Conservation (phyloP, 164 flowering plant species). For the Buxus sempervirens region DNA sequence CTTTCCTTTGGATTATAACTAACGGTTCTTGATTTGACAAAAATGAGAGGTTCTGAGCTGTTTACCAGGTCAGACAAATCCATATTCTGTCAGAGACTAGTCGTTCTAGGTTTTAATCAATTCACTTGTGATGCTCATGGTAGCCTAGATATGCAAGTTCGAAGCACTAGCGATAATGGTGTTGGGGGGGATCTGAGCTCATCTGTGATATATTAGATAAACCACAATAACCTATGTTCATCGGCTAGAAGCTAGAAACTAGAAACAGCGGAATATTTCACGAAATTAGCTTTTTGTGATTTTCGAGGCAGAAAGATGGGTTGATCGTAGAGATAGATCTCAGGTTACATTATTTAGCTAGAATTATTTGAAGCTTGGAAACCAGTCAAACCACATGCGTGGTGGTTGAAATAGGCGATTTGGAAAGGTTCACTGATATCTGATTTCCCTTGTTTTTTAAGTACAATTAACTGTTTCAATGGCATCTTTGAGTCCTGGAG, state of each 20-base stretch:
- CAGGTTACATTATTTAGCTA: background rate
- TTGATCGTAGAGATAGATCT: background rate
- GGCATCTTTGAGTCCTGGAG: conserved; percentile 53
- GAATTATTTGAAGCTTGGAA: background rate
- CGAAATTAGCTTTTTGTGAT: too few relatives aligned
- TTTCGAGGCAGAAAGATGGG: too few relatives aligned
- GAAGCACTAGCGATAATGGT: background rate
- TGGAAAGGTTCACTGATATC: background rate
- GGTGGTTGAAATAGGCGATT: background rate
- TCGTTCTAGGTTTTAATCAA: conserved; percentile 1
- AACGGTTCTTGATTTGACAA: conserved; percentile 5
- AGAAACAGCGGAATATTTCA: too few relatives aligned
- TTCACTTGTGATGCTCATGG: too few relatives aligned
- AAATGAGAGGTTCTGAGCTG: conserved; percentile 12
- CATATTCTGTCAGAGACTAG: background rate
- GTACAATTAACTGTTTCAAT: conserved; percentile 19
- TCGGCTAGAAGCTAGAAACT: too few relatives aligned
- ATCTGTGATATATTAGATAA: too few relatives aligned
- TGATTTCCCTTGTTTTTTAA: background rate
- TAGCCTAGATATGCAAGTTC: background rate
- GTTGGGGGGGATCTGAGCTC: background rate
- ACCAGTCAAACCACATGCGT: too few relatives aligned
- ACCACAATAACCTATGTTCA: too few relatives aligned
- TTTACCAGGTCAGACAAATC: background rate
- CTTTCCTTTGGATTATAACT: background rate